Evolutionary conservation across 495 filamentous ascomycete species (phyloP), one percentile per base, ranked within the genome.

Genomic region (Sordaria brevicollis): DNA sequence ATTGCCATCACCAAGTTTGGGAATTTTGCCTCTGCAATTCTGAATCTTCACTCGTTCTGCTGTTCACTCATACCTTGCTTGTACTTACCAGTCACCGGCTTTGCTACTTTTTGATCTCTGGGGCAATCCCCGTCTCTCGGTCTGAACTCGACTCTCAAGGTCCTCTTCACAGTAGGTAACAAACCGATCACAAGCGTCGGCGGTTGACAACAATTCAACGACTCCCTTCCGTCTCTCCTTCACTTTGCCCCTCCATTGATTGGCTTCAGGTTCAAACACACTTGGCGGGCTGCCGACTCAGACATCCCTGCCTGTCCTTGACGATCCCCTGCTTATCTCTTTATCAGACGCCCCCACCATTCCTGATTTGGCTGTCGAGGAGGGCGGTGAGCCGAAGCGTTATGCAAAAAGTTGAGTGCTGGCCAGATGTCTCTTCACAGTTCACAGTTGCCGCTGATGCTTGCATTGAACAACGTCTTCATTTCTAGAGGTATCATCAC

Each of bases 281-380:
- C 49, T n/a, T 57, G 19, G 19, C 4, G 49, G 67, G 68, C 62
- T 71, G 65, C 69, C 67, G 72, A 70, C 71, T 68, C 74, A 66
- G 68, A 38, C 19, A 72, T 72, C 67, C 70, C 69, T 72, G 70
- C 71, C 70, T 68, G 57, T 73, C 68, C 72, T 15, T 33, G 25
- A 15, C n/a, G 39, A 77, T 75, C 75, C 71, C n/a, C 68, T 75
- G 71, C 74, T 77, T 77, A 76, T 77, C 75, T 68, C 70, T 75
- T 74, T 76, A 74, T 76, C 71, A 73, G 71, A 62, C 65, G 35
- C 19, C 33, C 15, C 36, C 68, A 35, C 75, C 70, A 76, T 35
- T 66, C 72, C 67, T 31, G 29, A 69, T 74, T 13, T 65, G 74
- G 75, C 35, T 37, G 41, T 19, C 29, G 31, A 25, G 67, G 67